Percentiles rank a stretch among this genome's conserved stretches.
These are phyloP conservation scores for Cyphellophora attinorum DNA, from an alignment of 2,329 filamentous ascomycete genomes.

Conservation along the genomic window DNA sequence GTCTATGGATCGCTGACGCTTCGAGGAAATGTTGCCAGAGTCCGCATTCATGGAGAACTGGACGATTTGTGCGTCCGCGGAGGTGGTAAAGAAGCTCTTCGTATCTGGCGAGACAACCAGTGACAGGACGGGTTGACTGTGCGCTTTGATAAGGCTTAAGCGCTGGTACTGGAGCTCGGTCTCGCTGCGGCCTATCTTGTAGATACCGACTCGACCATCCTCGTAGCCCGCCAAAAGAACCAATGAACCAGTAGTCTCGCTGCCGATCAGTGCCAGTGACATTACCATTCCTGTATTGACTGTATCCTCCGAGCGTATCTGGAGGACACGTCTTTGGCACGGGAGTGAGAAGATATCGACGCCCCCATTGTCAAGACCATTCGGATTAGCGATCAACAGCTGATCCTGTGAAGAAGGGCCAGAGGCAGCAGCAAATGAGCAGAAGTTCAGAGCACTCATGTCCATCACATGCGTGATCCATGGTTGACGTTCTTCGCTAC, in stretches of 20 bases:
- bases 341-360: slow-evolving; percentile 82
- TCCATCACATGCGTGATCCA: slow-evolving; percentile 78
- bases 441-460: slow-evolving; percentile 94
- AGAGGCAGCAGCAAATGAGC: slow-evolving; percentile 61
- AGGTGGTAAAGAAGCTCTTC: slow-evolving; percentile 64
- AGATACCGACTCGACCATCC: slow-evolving; percentile 63
- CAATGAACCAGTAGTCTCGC: slow-evolving; percentile 34
- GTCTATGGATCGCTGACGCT: slow-evolving; percentile 53
- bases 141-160: slow-evolving; percentile 38
- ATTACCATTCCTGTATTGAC: slow-evolving; percentile 67
- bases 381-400: slow-evolving; percentile 65
- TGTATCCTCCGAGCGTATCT: slow-evolving; percentile 37
- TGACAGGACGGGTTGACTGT: slow-evolving; percentile 75
- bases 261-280: slow-evolving; percentile 49
- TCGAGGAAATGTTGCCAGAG: slow-evolving; percentile 12
- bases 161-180: not conserved
- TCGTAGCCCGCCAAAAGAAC: slow-evolving; percentile 69
- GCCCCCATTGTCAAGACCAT: slow-evolving; percentile 62
- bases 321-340: slow-evolving; percentile 57
- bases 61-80: slow-evolving; percentile 69
- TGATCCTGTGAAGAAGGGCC: slow-evolving; percentile 20
- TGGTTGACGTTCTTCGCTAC: slow-evolving; percentile 47
- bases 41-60: slow-evolving; percentile 57
- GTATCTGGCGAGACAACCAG: slow-evolving; percentile 44
- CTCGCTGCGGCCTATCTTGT: slow-evolving; percentile 8